These are phyloP conservation scores for Cucurbita maxima DNA, from an alignment of 306 rosid species.

Conservation along the genomic window DNA sequence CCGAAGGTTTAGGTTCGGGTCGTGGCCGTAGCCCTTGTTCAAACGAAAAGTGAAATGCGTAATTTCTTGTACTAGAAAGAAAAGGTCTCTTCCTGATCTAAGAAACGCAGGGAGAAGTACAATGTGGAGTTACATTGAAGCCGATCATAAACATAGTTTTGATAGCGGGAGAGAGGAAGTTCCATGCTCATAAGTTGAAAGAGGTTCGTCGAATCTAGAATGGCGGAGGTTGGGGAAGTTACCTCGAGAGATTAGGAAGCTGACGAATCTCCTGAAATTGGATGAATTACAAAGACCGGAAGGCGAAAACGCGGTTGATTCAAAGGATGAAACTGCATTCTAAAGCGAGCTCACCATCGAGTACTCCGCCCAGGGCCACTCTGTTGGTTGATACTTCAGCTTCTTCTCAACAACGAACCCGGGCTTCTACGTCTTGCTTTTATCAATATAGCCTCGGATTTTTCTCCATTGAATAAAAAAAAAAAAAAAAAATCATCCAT, in stretches of 20 bases:
- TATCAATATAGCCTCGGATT: too few species aligned
- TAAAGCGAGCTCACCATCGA: not conserved
- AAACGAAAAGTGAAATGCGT: constrained; percentile 22
- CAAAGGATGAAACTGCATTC: not conserved
- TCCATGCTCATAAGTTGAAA: constrained; percentile 29
- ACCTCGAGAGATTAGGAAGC: constrained; percentile 4
- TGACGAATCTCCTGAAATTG: not conserved
- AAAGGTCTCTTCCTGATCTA: constrained; percentile 11
- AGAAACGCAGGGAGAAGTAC: constrained; percentile 13
- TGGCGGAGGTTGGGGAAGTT: not conserved
- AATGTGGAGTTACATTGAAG: constrained; percentile 1
- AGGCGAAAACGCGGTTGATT: not conserved
- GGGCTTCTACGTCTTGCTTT: not conserved
- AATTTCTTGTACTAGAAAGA: constrained; percentile 16
- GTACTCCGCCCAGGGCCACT: not conserved
- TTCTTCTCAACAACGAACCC: not conserved
- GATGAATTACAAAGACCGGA: not conserved
- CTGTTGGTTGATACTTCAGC: not conserved
- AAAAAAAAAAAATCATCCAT: too few species aligned
- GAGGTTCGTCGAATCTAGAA: not conserved
- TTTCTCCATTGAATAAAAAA: too few species aligned
- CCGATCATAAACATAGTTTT: constrained; percentile 16
- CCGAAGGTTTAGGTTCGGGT: constrained; percentile 25
- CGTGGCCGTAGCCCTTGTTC: constrained; percentile 41
- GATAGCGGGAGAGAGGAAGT: constrained; percentile 32